Evolutionary conservation across 2,329 filamentous ascomycete genomes (phyloP).

Genomic region (Corynespora cassiicola): DNA sequence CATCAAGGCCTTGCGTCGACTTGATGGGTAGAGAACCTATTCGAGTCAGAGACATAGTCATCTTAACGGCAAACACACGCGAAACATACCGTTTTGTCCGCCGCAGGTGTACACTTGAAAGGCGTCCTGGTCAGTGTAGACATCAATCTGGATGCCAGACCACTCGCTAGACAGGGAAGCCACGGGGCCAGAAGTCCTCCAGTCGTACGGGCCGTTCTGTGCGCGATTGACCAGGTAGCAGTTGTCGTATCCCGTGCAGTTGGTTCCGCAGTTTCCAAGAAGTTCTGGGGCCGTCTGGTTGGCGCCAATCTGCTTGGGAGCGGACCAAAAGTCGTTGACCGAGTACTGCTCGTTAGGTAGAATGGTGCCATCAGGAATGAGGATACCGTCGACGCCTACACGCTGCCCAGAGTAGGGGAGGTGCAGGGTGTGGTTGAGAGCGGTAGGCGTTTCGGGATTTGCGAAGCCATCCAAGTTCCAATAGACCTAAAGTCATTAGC

Average conservation of each 20-base stretch:
- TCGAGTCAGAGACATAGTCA: slow-evolving; percentile 13
- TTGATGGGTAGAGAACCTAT: slow-evolving; percentile 67
- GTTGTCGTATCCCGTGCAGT: slow-evolving; percentile 85
- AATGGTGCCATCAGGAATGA: slow-evolving; percentile 64
- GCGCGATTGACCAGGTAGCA: slow-evolving; percentile 73
- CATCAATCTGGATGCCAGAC: slow-evolving; percentile 83
- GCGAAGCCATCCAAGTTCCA: slow-evolving; percentile 85
- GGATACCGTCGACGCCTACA: slow-evolving; percentile 66
- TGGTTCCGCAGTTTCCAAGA: slow-evolving; percentile 76
- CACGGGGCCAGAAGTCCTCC: slow-evolving; percentile 64
- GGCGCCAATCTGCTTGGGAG: slow-evolving; percentile 78
- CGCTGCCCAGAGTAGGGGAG: slow-evolving; percentile 76
- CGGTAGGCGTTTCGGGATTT: slow-evolving; percentile 70
- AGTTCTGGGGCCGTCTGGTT: slow-evolving; percentile 70
- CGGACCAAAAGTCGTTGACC: slow-evolving; percentile 83
- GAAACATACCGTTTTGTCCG: slow-evolving; percentile 68
- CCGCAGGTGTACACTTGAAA: slow-evolving; percentile 89
- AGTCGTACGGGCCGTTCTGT: slow-evolving; percentile 65
- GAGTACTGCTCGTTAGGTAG: slow-evolving; percentile 70
- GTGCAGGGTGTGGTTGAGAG: slow-evolving; percentile 75
- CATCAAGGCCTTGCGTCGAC: slow-evolving; percentile 70
- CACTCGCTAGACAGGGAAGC: slow-evolving; percentile 74
- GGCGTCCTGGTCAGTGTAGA: slow-evolving; percentile 83
- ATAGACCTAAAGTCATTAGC: slow-evolving; percentile 63
- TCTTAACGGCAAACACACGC: neutral